These are phyloP conservation scores for Pichia sp. DNA, from an alignment of 1,139 yeast genomes.

Conservation along the genomic window DNA sequence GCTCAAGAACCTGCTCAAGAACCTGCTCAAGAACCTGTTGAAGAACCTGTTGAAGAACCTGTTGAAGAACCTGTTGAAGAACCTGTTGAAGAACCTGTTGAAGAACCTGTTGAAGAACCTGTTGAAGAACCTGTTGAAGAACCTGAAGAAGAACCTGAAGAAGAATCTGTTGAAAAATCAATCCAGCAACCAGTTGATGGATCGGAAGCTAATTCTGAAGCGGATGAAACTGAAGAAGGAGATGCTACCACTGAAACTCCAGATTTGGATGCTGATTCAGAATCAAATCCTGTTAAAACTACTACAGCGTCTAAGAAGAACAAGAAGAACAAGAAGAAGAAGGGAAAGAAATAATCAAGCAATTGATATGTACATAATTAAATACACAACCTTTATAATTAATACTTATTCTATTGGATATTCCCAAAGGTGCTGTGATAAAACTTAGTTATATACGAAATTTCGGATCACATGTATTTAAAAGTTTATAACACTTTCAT, in stretches of 20 bases:
- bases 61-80: slow-evolving; percentile 1
- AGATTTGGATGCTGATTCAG: too few species aligned
- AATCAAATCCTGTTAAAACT: too few species aligned
- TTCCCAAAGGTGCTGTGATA: too few species aligned
- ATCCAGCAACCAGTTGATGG: slow-evolving; percentile 2
- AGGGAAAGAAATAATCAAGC: slow-evolving; percentile 9
- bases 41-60: slow-evolving; percentile 1
- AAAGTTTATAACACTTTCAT: too few species aligned
- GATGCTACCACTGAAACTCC: slow-evolving; percentile 1
- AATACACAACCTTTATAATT: too few species aligned
- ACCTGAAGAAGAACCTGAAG: not conserved
- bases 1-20: slow-evolving; percentile 3
- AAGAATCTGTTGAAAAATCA: slow-evolving; percentile 6
- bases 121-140: not conserved
- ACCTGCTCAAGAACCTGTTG: slow-evolving; percentile 3
- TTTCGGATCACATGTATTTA: too few species aligned
- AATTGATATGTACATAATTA: not conserved
- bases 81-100: not conserved
- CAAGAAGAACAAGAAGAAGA: slow-evolving; percentile 14
- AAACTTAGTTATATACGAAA: too few species aligned
- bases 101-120: slow-evolving; percentile 1
- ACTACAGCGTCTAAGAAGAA: slow-evolving; percentile 1
- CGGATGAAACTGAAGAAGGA: slow-evolving; percentile 6
- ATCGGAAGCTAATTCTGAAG: slow-evolving; percentile 6
- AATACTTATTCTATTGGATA: too few species aligned